phyloP scores from a whole-genome alignment of 768 basidiomycete species.

The Amyloporia xantha region DNA sequence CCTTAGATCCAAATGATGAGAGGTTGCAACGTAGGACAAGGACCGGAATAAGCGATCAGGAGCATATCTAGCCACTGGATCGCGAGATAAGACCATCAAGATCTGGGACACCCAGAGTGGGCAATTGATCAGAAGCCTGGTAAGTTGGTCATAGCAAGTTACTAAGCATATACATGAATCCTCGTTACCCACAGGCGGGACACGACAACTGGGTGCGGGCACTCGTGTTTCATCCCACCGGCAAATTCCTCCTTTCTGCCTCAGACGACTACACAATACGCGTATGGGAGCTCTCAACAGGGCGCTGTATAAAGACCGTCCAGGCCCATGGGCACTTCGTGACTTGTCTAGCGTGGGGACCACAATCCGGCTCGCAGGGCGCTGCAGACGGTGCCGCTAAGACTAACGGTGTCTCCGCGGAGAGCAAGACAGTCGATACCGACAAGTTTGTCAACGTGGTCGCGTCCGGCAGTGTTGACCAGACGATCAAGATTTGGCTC shows the following conservation, averaged over 20 bases:
- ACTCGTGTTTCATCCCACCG: constrained; percentile 51
- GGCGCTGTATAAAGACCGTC: constrained; percentile 66
- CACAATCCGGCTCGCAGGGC: constrained; percentile 22
- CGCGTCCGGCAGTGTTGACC: constrained; percentile 17
- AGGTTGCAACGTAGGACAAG: constrained; percentile 38
- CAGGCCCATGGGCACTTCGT: constrained; percentile 33
- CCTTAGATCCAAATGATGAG: constrained; percentile 6
- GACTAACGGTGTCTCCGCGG: constrained; percentile 44
- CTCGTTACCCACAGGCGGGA: constrained; percentile 36
- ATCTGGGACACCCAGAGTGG: constrained; percentile 86
- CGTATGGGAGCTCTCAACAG: constrained; percentile 50
- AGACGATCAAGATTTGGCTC: constrained; percentile 21
- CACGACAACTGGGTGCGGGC: constrained; percentile 56
- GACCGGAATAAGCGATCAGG: constrained; percentile 41
- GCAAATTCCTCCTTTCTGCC: constrained; percentile 49
- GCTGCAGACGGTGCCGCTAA: constrained; percentile 8
- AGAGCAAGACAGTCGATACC: constrained; percentile 28
- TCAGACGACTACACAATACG: constrained; percentile 55
- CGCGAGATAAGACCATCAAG: constrained; percentile 87
- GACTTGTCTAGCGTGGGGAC: constrained; percentile 17
- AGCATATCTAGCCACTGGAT: constrained; percentile 49
- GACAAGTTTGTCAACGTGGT: constrained; percentile 46
- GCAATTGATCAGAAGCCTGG: constrained; percentile 56
- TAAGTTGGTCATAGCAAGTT: constrained; percentile 45
- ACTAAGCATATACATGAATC: constrained; percentile 3